Conservation (phyloP, 75 land plant genomes). For the Cunninghamia lanceolata region DNA sequence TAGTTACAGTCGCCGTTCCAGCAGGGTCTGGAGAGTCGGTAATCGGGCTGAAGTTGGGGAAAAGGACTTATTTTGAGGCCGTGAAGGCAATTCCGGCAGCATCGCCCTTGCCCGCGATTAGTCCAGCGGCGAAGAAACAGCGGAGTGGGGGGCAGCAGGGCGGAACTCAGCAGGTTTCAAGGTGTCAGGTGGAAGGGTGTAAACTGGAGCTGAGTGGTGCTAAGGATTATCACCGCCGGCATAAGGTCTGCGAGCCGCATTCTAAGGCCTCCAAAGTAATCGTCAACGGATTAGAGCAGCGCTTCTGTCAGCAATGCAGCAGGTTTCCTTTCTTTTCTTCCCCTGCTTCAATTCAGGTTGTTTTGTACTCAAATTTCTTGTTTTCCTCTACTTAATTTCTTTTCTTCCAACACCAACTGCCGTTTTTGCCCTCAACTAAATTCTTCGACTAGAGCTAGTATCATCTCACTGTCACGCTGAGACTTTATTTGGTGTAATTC, state of each 20-base stretch:
- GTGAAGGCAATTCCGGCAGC: background rate
- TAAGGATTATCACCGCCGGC: conserved; percentile 41
- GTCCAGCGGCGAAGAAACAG: background rate
- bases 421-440: background rate
- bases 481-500: too few relatives aligned
- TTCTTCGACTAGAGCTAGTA: too few relatives aligned
- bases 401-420: background rate
- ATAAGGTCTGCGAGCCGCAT: conserved; percentile 39
- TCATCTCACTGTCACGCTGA: too few relatives aligned
- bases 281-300: conserved; percentile 27
- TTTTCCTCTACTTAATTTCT: background rate
- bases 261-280: conserved; percentile 31
- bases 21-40: conserved; percentile 9
- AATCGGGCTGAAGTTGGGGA: conserved; percentile 26
- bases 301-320: conserved; percentile 44
- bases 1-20: background rate
- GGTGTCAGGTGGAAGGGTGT: conserved; percentile 41
- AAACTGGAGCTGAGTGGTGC: conserved; percentile 27
- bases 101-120: background rate
- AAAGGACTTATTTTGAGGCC: conserved; percentile 26
- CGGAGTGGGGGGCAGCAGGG: background rate
- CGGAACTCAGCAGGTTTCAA: conserved; percentile 15
- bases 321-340: conserved; percentile 12
- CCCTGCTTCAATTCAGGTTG: background rate
- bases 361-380: background rate